phyloP scores from a whole-genome alignment of 179 eudicot species.

The Beta lomatogona region DNA sequence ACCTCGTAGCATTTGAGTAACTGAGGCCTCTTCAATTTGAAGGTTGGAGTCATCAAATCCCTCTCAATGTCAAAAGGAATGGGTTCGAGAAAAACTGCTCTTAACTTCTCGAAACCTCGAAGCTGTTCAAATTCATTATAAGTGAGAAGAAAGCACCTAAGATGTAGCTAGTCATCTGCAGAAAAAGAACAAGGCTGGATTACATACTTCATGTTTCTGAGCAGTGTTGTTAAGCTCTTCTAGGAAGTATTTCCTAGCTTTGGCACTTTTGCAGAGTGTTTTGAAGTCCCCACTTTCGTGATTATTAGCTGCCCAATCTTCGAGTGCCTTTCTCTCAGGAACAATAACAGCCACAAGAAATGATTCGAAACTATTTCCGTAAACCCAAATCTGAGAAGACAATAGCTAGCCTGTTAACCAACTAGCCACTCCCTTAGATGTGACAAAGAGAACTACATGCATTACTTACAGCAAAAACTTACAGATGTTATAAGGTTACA shows the following conservation, averaged over 20 bases:
- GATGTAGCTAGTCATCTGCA: neutral
- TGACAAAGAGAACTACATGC: neutral
- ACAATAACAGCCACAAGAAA: slow-evolving; percentile 90
- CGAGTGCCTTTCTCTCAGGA: slow-evolving; percentile 80
- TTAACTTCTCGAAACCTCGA: slow-evolving; percentile 88
- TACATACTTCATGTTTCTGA: slow-evolving; percentile 57
- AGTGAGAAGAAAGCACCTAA: slow-evolving; percentile 7
- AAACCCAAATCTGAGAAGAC: slow-evolving; percentile 75
- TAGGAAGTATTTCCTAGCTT: slow-evolving; percentile 66
- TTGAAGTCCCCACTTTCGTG: slow-evolving; percentile 53
- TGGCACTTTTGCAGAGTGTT: slow-evolving; percentile 58
- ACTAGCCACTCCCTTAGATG: neutral
- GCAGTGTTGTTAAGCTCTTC: slow-evolving; percentile 82
- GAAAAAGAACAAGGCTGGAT: slow-evolving; percentile 10
- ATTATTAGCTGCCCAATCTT: slow-evolving; percentile 77
- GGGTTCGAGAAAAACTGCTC: slow-evolving; percentile 76
- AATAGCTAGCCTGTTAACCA: slow-evolving; percentile 13
- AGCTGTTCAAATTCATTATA: slow-evolving; percentile 46
- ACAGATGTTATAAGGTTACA: slow-evolving; percentile 83
- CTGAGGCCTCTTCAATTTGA: slow-evolving; percentile 94
- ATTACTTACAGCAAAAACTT: slow-evolving; percentile 23
- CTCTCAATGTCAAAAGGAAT: slow-evolving; percentile 80
- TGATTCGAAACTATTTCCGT: slow-evolving; percentile 94
- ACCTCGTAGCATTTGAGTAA: slow-evolving; percentile 90
- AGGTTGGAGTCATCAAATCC: slow-evolving; percentile 90